phyloP scores from a whole-genome alignment of 2,329 filamentous ascomycete species.

The Xylariaceae sp. region DNA sequence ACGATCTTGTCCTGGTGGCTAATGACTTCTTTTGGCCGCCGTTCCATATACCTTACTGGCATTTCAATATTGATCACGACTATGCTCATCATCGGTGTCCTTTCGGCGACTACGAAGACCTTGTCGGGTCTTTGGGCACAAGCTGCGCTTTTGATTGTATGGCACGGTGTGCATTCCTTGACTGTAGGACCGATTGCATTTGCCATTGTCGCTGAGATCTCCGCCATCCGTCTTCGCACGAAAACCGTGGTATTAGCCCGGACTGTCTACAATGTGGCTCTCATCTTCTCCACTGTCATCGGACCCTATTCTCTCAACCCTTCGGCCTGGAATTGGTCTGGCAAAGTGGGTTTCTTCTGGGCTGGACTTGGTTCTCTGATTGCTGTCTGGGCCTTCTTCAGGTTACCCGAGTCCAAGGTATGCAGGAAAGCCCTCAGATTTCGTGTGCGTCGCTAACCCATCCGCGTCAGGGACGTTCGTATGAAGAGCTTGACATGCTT shows the following conservation, averaged over 20 bases:
- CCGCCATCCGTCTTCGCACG: slow-evolving; percentile 38
- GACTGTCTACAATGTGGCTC: slow-evolving; percentile 37
- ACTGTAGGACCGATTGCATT: slow-evolving; percentile 43
- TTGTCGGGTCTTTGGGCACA: slow-evolving; percentile 35
- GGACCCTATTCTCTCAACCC: slow-evolving; percentile 34
- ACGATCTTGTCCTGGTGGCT: slow-evolving; percentile 36
- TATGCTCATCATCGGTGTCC: slow-evolving; percentile 36
- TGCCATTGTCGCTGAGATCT: slow-evolving; percentile 43
- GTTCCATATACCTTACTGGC: slow-evolving; percentile 34
- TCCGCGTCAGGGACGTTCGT: background rate
- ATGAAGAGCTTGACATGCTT: slow-evolving; percentile 1
- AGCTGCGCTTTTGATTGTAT: slow-evolving; percentile 38
- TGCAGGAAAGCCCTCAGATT: background rate
- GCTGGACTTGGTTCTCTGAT: slow-evolving; percentile 45
- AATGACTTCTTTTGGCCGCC: slow-evolving; percentile 33
- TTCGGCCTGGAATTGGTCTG: slow-evolving; percentile 31
- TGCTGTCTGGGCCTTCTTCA: slow-evolving; percentile 63
- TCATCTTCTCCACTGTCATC: slow-evolving; percentile 34
- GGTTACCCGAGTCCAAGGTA: slow-evolving; percentile 50
- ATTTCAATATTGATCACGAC: slow-evolving; percentile 32
- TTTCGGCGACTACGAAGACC: slow-evolving; percentile 39
- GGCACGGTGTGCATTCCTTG: slow-evolving; percentile 38
- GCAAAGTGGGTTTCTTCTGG: slow-evolving; percentile 33
- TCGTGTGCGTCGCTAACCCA: background rate
- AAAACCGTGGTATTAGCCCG: slow-evolving; percentile 42